Base-by-base conservation (phyloP, 2,329 filamentous ascomycete species). In the Pseudogymnoascus sp. region DNA sequence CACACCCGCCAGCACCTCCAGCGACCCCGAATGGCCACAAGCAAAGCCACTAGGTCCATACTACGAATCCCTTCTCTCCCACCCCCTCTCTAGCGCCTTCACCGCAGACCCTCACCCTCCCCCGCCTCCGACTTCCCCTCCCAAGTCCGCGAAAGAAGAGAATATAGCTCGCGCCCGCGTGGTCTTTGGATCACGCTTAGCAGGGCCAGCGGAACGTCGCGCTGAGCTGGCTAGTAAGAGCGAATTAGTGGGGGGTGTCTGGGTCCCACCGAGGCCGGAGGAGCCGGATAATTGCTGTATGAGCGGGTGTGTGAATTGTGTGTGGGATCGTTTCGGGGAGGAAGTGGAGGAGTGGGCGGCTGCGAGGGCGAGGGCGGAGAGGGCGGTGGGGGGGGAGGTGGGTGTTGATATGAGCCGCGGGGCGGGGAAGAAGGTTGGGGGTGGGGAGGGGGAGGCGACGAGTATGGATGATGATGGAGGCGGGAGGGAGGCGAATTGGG, bases 271-370 rank as follows among this genome's bases (percentile, higher is more conserved):
- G 0, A 84, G 84, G 59, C 94, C 94, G 1, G 82, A 85, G 59
- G 93, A 99, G 76, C 94, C 94, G 3, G 94, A 97, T 71, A 97
- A 99, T 73, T 99, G 94, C 81, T 99, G 94, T 77, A 99, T 99
- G 94, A 94, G 90, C 72, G 94, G 94, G 2, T 99, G 94, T 73
- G 93, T 96, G 59, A 92, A 97, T 74, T 99, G 94, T 75, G 94
- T 97, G 2, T 97, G 92, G 92, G 92, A 97, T 70, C 80, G 85
- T 62, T 97, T 87, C 75, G 83, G 92, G 7, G 93, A 99, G 68
- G 94, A 97, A 61, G 82, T 97, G 76, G 92, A 97, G 74, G 89
- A 90, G 64, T 97, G 92, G 91, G 88, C 87, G 3, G 77, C 79
- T 12, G 82, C 85, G 64, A 84, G 82, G 37, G 77, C 79, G 3